A percentile compares a stretch with the other conserved stretches of the same genome.
Evolutionary conservation across 2,329 filamentous ascomycete species (phyloP).

Genomic region (Polychaeton citri): DNA sequence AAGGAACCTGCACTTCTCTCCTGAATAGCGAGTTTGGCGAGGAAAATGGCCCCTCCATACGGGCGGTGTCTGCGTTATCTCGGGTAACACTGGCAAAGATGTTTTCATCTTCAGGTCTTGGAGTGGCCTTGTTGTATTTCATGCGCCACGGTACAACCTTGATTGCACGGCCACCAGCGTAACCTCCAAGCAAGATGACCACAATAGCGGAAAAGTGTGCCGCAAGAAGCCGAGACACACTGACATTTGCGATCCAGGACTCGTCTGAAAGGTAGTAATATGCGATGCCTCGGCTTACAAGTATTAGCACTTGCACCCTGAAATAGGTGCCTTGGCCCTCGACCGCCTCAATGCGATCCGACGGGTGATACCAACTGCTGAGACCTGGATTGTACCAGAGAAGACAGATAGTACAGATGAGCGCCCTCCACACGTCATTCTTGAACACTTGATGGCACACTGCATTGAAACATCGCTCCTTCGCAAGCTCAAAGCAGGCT

Average conservation of each 20-base stretch:
- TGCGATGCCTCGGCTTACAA: constrained; percentile 40
- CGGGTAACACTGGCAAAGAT: constrained; percentile 16
- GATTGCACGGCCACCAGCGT: constrained; percentile 11
- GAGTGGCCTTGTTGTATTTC: constrained; percentile 17
- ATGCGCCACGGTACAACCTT: constrained; percentile 16
- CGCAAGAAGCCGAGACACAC: constrained; percentile 25
- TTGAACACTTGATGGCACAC: constrained; percentile 13
- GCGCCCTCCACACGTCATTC: constrained; percentile 10
- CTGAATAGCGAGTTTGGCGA: constrained; percentile 15
- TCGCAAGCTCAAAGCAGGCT: background rate
- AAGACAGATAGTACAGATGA: constrained; percentile 11
- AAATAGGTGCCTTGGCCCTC: constrained; percentile 48
- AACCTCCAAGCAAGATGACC: constrained; percentile 32
- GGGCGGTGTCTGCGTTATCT: constrained; percentile 9
- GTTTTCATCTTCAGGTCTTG: constrained; percentile 16
- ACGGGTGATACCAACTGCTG: constrained; percentile 14
- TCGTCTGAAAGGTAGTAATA: constrained; percentile 18
- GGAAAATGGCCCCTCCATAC: constrained; percentile 12
- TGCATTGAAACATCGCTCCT: constrained; percentile 4
- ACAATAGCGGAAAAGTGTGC: constrained; percentile 44
- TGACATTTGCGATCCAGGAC: constrained; percentile 6
- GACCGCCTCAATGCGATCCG: constrained; percentile 13
- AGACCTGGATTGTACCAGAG: constrained; percentile 22
- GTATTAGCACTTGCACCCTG: constrained; percentile 46
- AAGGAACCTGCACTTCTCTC: constrained; percentile 14